These are phyloP conservation scores for Podila epicladia DNA, from an alignment of 192 early-diverging fungal genomes.

Conservation along the genomic window DNA sequence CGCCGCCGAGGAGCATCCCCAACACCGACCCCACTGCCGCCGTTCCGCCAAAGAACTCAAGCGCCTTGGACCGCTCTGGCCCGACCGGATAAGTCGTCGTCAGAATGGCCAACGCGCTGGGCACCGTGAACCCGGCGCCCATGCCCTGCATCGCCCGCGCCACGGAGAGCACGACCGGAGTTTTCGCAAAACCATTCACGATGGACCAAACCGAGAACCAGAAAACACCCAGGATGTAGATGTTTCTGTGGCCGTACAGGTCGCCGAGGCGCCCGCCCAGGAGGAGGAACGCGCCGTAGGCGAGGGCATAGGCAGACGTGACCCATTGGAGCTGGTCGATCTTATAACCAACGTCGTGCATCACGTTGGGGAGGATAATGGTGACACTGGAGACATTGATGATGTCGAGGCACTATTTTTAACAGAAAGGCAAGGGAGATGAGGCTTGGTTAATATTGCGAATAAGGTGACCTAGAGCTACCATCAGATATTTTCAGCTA, in stretches of 20 bases:
- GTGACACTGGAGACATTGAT: conserved; percentile 13
- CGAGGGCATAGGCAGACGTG: conserved; percentile 27
- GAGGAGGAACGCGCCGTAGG: conserved; percentile 26
- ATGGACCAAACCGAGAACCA: conserved; percentile 15
- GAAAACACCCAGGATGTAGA: conserved; percentile 13
- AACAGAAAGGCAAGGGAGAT: too few relatives aligned
- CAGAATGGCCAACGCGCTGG: conserved; percentile 28
- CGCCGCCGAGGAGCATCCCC: conserved; percentile 21
- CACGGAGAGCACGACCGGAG: conserved; percentile 15
- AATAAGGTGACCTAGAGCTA: too few relatives aligned
- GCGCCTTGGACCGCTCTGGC: conserved; percentile 4
- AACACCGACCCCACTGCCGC: conserved; percentile 15
- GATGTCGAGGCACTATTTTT: conserved; percentile 3
- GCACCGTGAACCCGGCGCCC: conserved; percentile 29
- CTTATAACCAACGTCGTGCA: conserved; percentile 3
- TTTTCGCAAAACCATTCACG: conserved; percentile 17
- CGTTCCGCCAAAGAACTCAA: conserved; percentile 19
- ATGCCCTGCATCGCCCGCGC: conserved; percentile 27
- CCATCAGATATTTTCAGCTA: too few relatives aligned
- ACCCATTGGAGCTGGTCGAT: conserved; percentile 14
- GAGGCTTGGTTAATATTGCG: too few relatives aligned
- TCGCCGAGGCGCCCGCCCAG: conserved; percentile 24
- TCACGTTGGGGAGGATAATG: conserved; percentile 10
- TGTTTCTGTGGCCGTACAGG: conserved; percentile 26
- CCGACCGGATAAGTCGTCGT: conserved; percentile 17